Percentiles rank a stretch among this genome's conserved stretches.
These are phyloP conservation scores for Vitis hybrid DNA, from an alignment of 177 flowering plant genomes.

Conservation along the genomic window DNA sequence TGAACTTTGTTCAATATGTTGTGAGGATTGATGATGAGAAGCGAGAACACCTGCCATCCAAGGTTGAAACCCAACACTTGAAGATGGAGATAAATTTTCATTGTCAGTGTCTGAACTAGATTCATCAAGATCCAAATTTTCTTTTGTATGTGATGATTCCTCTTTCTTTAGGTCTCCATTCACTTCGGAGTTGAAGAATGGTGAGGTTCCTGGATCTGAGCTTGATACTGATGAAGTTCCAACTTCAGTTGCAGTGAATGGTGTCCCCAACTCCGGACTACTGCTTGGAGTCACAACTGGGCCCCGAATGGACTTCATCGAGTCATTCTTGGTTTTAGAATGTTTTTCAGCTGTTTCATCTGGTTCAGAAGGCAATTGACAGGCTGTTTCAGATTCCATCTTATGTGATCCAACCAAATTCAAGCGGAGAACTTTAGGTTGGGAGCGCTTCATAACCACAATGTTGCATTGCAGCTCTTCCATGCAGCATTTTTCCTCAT, in stretches of 20 bases:
- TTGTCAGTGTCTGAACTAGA: slow-evolving; percentile 50
- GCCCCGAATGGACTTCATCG: slow-evolving; percentile 32
- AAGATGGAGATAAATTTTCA: slow-evolving; percentile 37
- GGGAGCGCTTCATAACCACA: slow-evolving; percentile 54
- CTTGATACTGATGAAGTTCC: slow-evolving; percentile 56
- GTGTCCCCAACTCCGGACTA: slow-evolving; percentile 57
- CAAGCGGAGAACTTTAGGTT: slow-evolving; percentile 58
- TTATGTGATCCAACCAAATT: slow-evolving; percentile 48
- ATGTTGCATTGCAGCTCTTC: slow-evolving; percentile 67
- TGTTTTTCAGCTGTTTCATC: slow-evolving; percentile 30
- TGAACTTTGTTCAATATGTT: slow-evolving; percentile 23
- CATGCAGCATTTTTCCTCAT: slow-evolving; percentile 62
- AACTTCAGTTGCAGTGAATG: slow-evolving; percentile 55
- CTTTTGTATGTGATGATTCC: slow-evolving; percentile 21
- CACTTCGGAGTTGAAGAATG: slow-evolving; percentile 38
- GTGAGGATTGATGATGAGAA: slow-evolving; percentile 27
- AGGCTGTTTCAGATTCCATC: slow-evolving; percentile 33
- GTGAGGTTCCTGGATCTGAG: slow-evolving; percentile 59
- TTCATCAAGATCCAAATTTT: slow-evolving; percentile 24
- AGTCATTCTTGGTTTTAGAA: slow-evolving; percentile 16
- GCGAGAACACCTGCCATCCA: slow-evolving; percentile 40
- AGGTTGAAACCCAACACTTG: slow-evolving; percentile 44
- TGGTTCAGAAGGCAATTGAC: slow-evolving; percentile 19
- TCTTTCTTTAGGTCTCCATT: slow-evolving; percentile 42
- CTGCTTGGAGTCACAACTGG: slow-evolving; percentile 55